Conservation (phyloP, 345 rosid genomes). For the Boechera retrofracta region DNA sequence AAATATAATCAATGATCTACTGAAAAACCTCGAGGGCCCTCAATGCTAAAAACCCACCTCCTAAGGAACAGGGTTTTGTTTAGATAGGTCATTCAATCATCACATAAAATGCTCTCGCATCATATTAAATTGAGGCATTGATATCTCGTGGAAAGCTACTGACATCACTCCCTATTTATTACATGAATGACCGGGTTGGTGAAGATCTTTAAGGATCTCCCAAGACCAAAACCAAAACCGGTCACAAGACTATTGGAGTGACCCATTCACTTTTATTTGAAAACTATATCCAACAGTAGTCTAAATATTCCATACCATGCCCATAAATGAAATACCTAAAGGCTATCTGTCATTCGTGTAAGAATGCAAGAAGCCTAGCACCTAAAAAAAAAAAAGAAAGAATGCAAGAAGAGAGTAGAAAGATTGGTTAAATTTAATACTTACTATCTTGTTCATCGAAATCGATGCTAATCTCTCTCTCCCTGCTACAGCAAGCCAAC, state of each 20-base stretch:
- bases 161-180: slow-evolving; percentile 46
- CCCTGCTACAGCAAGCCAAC: slow-evolving; percentile 77
- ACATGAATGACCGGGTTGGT: slow-evolving; percentile 42
- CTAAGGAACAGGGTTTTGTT: slow-evolving; percentile 44
- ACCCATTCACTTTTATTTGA: slow-evolving; percentile 7
- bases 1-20: slow-evolving; percentile 28
- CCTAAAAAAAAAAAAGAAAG: background rate
- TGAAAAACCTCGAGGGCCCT: slow-evolving; percentile 15
- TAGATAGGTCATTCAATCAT: slow-evolving; percentile 11
- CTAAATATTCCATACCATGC: slow-evolving; percentile 31
- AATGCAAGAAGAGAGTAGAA: slow-evolving; percentile 16
- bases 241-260: slow-evolving; percentile 21
- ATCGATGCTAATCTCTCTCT: slow-evolving; percentile 78
- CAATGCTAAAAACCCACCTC: slow-evolving; percentile 36
- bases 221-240: slow-evolving; percentile 39
- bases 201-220: slow-evolving; percentile 40
- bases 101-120: slow-evolving; percentile 32
- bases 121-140: slow-evolving; percentile 45
- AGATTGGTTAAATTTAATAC: slow-evolving; percentile 22
- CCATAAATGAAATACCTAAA: slow-evolving; percentile 30
- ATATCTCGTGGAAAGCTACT: slow-evolving; percentile 45
- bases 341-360: background rate
- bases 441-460: slow-evolving; percentile 87
- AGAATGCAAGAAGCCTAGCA: slow-evolving; percentile 1
- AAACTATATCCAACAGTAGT: slow-evolving; percentile 18